Evolutionary conservation across 371 early-diverging fungal species (phyloP).

Genomic region (Haplosporangium sp.): DNA sequence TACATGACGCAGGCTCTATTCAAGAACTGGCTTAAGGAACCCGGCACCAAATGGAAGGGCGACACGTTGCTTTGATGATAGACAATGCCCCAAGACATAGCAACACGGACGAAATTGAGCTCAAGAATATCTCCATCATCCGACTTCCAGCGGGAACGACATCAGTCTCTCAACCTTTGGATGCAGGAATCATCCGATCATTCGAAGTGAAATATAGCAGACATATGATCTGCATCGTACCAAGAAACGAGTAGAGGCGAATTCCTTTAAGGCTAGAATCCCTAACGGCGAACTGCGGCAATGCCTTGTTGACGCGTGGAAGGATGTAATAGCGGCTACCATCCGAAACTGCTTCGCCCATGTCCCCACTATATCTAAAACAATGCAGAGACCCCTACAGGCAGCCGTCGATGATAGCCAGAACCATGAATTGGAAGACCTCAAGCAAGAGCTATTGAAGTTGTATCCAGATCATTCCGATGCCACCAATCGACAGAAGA

Average conservation of each 20-base stretch:
- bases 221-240: conserved; percentile 1
- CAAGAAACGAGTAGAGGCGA: neutral
- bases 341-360: conserved; percentile 14
- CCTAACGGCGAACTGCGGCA: conserved; percentile 2
- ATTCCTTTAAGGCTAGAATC: neutral
- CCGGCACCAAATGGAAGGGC: no score
- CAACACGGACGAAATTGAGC: neutral
- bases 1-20: conserved; percentile 2
- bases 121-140: conserved; percentile 1
- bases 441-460: conserved; percentile 1
- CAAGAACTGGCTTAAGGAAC: conserved; percentile 1
- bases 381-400: conserved; percentile 1
- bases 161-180: no score
- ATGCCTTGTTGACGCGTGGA: neutral
- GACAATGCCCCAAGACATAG: conserved; percentile 11
- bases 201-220: conserved; percentile 9
- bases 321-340: neutral
- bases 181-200: no score
- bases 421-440: conserved; percentile 1
- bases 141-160: conserved; percentile 4
- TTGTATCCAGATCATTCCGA: conserved; percentile 1
- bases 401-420: neutral
- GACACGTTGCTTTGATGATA: conserved; percentile 6
- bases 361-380: conserved; percentile 4
- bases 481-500: neutral